A percentile compares a stretch with the other conserved stretches of the same genome.
These are phyloP conservation scores for Hordeum marinum DNA, from an alignment of 176 grass and related monocot species.

Conservation along the genomic window DNA sequence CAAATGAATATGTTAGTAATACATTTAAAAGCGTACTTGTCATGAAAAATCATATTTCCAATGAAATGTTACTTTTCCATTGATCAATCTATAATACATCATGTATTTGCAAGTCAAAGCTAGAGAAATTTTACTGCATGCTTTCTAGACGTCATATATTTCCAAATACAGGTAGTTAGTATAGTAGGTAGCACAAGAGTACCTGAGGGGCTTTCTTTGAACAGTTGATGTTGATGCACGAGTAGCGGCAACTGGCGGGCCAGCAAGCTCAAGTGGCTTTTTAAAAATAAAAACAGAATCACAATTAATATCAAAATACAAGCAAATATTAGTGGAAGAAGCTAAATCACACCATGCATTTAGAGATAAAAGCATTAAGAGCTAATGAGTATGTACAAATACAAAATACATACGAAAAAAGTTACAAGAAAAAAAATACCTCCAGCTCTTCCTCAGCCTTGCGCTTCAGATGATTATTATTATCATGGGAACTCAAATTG, in stretches of 20 bases:
- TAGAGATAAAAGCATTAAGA: not conserved
- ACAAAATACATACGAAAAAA: slow-evolving; percentile 6
- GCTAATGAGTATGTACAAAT: not conserved
- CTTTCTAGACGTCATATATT: not conserved
- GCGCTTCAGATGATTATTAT: slow-evolving; percentile 39
- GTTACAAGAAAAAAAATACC: slow-evolving; percentile 32
- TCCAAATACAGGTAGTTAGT: not conserved
- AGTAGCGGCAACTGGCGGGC: slow-evolving; percentile 25
- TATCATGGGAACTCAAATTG: not conserved
- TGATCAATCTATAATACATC: not conserved
- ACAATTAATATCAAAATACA: slow-evolving; percentile 13
- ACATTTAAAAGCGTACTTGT: not conserved
- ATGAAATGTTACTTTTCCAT: not conserved
- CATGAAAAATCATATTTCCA: not conserved
- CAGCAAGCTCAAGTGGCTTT: slow-evolving; percentile 59
- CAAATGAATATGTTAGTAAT: not conserved
- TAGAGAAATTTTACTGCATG: not conserved
- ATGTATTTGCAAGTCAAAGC: not conserved
- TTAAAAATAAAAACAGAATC: slow-evolving; percentile 18
- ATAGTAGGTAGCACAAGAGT: slow-evolving; percentile 14
- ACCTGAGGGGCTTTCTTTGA: slow-evolving; percentile 66
- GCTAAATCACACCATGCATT: not conserved
- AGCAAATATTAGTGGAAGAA: not conserved
- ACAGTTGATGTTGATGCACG: slow-evolving; percentile 30
- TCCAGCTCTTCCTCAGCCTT: slow-evolving; percentile 66